Base-by-base conservation (phyloP, 2,329 filamentous ascomycete genomes). In the Scedosporium apiospermum region DNA sequence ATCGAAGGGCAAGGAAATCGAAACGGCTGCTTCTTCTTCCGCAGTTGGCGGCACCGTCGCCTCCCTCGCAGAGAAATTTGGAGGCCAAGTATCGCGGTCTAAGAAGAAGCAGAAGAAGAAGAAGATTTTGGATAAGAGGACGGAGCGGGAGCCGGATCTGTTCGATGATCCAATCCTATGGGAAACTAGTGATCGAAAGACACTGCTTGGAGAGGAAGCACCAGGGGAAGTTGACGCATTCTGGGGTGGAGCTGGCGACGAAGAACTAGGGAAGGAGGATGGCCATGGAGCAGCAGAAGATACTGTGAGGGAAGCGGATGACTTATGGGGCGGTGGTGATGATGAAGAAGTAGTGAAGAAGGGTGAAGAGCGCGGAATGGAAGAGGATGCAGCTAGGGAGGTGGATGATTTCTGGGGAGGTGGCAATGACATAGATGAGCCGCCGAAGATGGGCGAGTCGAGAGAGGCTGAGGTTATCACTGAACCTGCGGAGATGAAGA, bases 121-220 rank as follows among this genome's bases (percentile, higher is more conserved):
- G 65, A 74, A 74, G 69, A 70, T 69, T 57, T 69, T 75, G 64
- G 78, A 79, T 66, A 75, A 75, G 65, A 71, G 74, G 42, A 63
- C 72, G 12, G 69, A 69, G 58, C 73, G 75, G 14, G 76, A 80
- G 55, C 44, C 26, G 9, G 77, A 80, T 65, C 67, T 77, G 34
- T 77, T 79, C 68, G 76, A 81, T 65, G 75, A 80, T 66, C 70
- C 75, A 60, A 70, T 73, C 16, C 68, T 79, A 27, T 78, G 77
- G 77, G 76, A 81, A 67, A 41, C 30, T 1, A 34, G 18, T 44
- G 60, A 55, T 14, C 51, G 23, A 42, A 57, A 61, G 49, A 23
- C 34, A 5, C 7, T 61, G 4, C 30, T 41, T 42, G 60, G 49
- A 21, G 49, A 61, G 49, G 60, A 61, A n/a, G 34, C 38, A 16